Conservation (phyloP, 1,284 basidiomycete genomes). For the Pascua sp. region DNA sequence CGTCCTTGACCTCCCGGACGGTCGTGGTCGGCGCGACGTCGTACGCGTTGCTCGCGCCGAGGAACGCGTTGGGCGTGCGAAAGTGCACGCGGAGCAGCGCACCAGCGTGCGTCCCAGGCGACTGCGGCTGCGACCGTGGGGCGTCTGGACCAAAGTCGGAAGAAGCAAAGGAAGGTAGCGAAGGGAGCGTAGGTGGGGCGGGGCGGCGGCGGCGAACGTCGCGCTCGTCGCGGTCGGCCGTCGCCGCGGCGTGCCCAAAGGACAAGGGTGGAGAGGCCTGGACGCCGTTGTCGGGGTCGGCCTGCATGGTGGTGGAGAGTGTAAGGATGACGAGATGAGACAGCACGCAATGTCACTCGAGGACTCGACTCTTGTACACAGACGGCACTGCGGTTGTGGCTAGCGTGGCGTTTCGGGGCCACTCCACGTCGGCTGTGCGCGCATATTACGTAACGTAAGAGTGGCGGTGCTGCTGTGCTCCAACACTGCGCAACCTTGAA, state of each 20-base stretch:
- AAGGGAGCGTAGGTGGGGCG: constrained; percentile 6
- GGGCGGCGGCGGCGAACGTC: neutral
- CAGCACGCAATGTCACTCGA: too few relatives aligned
- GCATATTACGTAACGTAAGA: too few relatives aligned
- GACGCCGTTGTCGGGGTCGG: constrained; percentile 12
- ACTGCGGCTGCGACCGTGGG: too few relatives aligned
- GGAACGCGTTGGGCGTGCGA: constrained; percentile 33
- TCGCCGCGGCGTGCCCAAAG: too few relatives aligned
- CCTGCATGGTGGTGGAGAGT: constrained; percentile 13
- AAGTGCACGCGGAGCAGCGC: constrained; percentile 26
- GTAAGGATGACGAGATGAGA: neutral
- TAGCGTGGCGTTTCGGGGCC: neutral
- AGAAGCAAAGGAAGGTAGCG: neutral
- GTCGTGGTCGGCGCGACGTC: constrained; percentile 14
- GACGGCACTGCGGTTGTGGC: neutral
- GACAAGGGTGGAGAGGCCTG: neutral
- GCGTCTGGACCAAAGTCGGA: too few relatives aligned
- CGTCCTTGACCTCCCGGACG: constrained; percentile 32
- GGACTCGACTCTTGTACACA: neutral
- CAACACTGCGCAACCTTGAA: too few relatives aligned
- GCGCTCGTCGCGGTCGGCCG: too few relatives aligned
- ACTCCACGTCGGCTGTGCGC: neutral
- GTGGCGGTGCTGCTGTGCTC: too few relatives aligned
- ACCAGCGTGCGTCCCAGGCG: too few relatives aligned
- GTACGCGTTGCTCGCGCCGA: constrained; percentile 7